Evolutionary conservation across 1,284 basidiomycete genomes (phyloP), one percentile per base, ranked within the genome.

Genomic region (Pseudozyma sp.): DNA sequence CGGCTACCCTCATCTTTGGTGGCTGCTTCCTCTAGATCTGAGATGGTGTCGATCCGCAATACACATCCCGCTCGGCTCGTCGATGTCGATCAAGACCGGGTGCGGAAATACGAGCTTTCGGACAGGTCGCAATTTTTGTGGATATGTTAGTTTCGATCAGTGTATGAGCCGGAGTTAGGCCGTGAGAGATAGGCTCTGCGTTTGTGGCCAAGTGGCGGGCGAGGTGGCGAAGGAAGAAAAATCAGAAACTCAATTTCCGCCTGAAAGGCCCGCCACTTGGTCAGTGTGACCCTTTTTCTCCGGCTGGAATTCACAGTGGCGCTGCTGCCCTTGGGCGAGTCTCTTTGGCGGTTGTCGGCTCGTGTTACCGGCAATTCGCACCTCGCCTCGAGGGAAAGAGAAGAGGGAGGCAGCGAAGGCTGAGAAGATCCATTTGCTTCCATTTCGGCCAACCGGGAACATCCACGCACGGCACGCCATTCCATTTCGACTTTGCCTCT

Each of bases 371-470:
- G 47, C 47, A 42, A 42, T n/a, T 42, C 40, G 1, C 16, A 14
- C 7, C 16, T 42, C 13, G 16, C 40, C 35, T 37, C n/a, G 40
- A 10, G 11, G 8, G 16, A 29, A 47, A 16, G 5, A 19, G 16
- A 9, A 45, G 19, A n/a, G 9, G 9, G 45, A 10, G 40, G 19
- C 34, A 13, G 37, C 5, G 30, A 10, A 2, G 9, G 44, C 33
- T 51, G 17, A 67, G 64, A 67, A 67, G 64, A 67, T 67, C 64
- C 53, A 67, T 60, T 30, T 19, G 64, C 57, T 67, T 67, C 64
- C 49, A 67, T 51, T 50, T 35, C 40, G 55, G 30, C 39, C 45
- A 34, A 10, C 14, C 43, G 35, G 29, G 35, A 40, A 33, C 45
- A 43, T 43, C 39, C 40, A 54, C 42, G 24, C 40, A 54, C 42